phyloP scores from a whole-genome alignment of 2,329 filamentous ascomycete species.

The Diaporthe ilicicola region DNA sequence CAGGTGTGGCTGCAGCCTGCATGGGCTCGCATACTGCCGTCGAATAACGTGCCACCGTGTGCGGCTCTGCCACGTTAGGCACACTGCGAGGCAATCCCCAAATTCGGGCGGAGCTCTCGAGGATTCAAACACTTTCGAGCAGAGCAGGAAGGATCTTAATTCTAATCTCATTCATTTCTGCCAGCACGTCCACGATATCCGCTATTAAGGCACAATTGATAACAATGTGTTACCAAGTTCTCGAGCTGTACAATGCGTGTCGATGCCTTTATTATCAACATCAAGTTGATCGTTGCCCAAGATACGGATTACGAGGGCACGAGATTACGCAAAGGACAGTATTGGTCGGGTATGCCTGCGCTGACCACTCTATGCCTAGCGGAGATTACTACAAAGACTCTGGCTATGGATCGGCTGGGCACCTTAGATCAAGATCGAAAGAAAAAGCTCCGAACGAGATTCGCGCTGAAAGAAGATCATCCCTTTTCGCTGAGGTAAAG shows the following conservation, averaged over 20 bases:
- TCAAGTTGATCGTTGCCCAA: background rate
- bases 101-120: background rate
- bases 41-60: background rate
- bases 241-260: constrained; percentile 9
- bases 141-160: background rate
- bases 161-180: background rate
- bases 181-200: background rate
- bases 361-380: background rate
- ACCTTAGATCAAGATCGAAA: no score
- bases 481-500: no score
- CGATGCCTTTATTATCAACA: constrained; percentile 21
- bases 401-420: no score
- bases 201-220: background rate
- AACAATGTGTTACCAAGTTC: constrained; percentile 23
- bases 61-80: background rate
- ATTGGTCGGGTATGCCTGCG: background rate
- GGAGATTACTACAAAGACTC: no score
- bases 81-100: background rate
- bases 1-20: background rate
- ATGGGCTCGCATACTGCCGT: background rate
- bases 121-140: background rate
- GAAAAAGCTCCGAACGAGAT: background rate
- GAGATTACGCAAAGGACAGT: background rate
- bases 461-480: no score
- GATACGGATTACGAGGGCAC: background rate